Conservation (phyloP, 352 stramenopile genomes). For the Phytopythium cucurbitacearum region DNA sequence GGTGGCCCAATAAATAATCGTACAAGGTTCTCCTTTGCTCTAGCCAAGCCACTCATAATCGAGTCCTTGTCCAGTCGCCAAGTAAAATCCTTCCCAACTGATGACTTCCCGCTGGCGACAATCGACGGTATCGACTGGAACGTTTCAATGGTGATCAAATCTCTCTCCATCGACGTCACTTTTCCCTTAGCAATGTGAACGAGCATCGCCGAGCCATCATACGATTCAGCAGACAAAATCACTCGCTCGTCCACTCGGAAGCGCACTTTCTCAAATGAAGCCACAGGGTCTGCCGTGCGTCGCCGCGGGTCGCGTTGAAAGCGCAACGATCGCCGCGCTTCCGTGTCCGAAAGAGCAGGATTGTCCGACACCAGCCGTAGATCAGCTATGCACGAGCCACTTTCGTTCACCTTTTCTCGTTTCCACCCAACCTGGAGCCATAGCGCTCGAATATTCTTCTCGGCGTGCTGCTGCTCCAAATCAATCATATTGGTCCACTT, state of each 20-base stretch:
- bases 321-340: conserved; percentile 30
- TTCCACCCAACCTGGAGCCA: conserved; percentile 64
- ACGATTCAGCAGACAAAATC: conserved; percentile 67
- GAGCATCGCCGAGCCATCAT: conserved; percentile 57
- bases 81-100: conserved; percentile 52
- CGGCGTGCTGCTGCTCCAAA: conserved; percentile 67
- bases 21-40: conserved; percentile 77
- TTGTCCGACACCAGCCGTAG: conserved; percentile 46
- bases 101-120: conserved; percentile 46
- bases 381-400: conserved; percentile 48
- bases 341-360: conserved; percentile 23
- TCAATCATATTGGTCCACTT: conserved; percentile 72
- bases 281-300: conserved; percentile 3
- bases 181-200: conserved; percentile 58
- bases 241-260: conserved; percentile 71
- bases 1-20: conserved; percentile 55
- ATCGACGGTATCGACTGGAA: conserved; percentile 59
- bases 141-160: conserved; percentile 43
- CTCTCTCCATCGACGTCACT: conserved; percentile 40
- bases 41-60: conserved; percentile 58
- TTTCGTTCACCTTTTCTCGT: conserved; percentile 44
- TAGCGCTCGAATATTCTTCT: conserved; percentile 60
- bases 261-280: conserved; percentile 44
- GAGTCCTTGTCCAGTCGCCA: conserved; percentile 79
- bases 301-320: conserved; percentile 49